A percentile compares a stretch with the other conserved stretches of the same genome.
These are phyloP conservation scores for Mortierella sp. DNA, from an alignment of 371 early-diverging fungal species.

Conservation along the genomic window DNA sequence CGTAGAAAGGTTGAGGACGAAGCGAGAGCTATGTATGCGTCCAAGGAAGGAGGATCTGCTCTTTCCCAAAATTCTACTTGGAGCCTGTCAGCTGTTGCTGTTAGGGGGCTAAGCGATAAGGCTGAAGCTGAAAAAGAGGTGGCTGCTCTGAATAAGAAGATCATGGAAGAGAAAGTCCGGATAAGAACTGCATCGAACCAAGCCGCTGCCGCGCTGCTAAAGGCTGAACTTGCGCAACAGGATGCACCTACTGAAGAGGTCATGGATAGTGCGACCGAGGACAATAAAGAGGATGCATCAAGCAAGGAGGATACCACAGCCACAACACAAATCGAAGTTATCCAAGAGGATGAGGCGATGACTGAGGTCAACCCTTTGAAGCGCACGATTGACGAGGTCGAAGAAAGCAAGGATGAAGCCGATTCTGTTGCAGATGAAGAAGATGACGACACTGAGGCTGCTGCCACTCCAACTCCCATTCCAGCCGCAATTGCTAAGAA, in stretches of 20 bases:
- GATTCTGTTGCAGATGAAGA: constrained; percentile 56
- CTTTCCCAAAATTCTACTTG: constrained; percentile 38
- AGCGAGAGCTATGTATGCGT: constrained; percentile 42
- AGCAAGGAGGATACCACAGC: constrained; percentile 11
- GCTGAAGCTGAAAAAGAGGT: constrained; percentile 57
- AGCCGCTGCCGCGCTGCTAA: constrained; percentile 70
- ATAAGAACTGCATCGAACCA: constrained; percentile 47
- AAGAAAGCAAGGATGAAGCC: constrained; percentile 52
- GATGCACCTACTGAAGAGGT: constrained; percentile 5
- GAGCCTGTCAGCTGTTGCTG: constrained; percentile 54
- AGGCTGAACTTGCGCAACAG: constrained; percentile 54
- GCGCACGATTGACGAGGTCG: constrained; percentile 56
- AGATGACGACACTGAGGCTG: constrained; percentile 59
- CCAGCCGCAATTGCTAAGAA: constrained; percentile 61
- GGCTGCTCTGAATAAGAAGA: constrained; percentile 52
- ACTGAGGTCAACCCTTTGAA: constrained; percentile 34
- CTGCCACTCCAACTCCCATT: constrained; percentile 66
- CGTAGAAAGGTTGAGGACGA: constrained; percentile 40
- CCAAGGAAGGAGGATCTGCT: constrained; percentile 48
- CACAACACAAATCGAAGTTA: neutral
- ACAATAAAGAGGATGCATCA: constrained; percentile 2
- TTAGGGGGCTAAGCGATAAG: constrained; percentile 50
- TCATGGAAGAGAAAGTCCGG: constrained; percentile 51
- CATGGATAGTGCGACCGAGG: constrained; percentile 4
- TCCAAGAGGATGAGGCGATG: constrained; percentile 46